Base-by-base conservation (phyloP, 2,329 filamentous ascomycete genomes). In the Thielaviopsis populi region DNA sequence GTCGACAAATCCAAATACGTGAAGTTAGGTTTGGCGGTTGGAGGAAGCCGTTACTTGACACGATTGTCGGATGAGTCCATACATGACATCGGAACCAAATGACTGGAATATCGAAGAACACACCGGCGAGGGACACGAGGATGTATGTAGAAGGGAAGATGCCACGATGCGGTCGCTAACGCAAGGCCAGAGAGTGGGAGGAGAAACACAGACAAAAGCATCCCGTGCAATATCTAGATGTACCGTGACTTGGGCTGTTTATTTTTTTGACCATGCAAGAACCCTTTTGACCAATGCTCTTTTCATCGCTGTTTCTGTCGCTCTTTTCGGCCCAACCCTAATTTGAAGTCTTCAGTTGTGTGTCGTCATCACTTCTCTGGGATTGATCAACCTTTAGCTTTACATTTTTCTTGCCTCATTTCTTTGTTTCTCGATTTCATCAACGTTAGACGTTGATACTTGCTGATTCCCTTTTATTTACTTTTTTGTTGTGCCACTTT, bases 301-400 rank as follows among this genome's bases (percentile, higher is more conserved):
- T 37, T 37, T 37, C 10, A 8, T 43, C 41, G 11, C 41, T 42
- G 11, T n/a, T n/a, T n/a, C 11, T n/a, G 13, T n/a, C 41, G 2
- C 17, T 15, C 7, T 15, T 43, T 43, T 15, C 13, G n/a, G 15
- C 42, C 42, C 30, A 56, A 56, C 53, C 53, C 53, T 56, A 56
- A 56, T n/a, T 4, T 10, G 15, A 37, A 27, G 8, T 17, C n/a
- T 10, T 10, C 17, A 33, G 11, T 8, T 46, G 42, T 46, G 42
- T 56, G 53, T 56, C 53, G 53, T 56, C 53, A 56, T 56, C 53
- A 37, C 53, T 19, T 33, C 15, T 56, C 53, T 56, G 33, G 22
- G 42, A 2, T 46, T 17, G 42, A 7, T 17, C n/a, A 46, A 37
- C 33, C 33, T 37, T 37, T 37, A 15, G 6, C 15, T n/a, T 15